These are phyloP conservation scores for Pisolithus thermaeus DNA, from an alignment of 1,284 basidiomycete species.

Conservation along the genomic window DNA sequence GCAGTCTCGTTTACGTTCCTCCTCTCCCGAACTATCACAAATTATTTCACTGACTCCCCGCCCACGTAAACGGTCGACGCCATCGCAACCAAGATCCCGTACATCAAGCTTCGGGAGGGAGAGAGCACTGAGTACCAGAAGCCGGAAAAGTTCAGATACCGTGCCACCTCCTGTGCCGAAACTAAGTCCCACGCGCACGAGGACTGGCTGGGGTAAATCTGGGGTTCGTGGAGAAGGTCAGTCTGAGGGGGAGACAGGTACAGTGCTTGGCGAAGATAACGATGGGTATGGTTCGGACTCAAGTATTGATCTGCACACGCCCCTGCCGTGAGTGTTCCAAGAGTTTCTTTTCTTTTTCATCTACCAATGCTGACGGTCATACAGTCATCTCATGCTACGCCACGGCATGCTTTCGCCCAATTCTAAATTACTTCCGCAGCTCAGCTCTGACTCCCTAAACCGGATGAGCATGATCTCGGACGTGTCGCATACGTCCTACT, in stretches of 20 bases:
- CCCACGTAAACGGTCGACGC: conserved; percentile 17
- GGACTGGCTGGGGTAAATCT: background rate
- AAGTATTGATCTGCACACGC: conserved; percentile 70
- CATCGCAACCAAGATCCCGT: conserved; percentile 19
- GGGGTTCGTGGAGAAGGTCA: background rate
- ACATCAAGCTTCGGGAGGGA: conserved; percentile 12
- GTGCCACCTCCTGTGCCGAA: conserved; percentile 9
- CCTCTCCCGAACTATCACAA: conserved; percentile 27
- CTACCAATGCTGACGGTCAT: background rate
- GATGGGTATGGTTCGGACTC: conserved; percentile 47
- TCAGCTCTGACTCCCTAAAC: conserved; percentile 15
- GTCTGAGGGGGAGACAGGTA: background rate
- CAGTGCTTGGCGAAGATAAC: conserved; percentile 13
- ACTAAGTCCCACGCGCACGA: conserved; percentile 1
- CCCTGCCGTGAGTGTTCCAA: conserved; percentile 58
- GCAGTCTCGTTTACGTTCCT: conserved; percentile 11
- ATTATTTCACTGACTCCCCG: conserved; percentile 28
- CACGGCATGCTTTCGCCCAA: conserved; percentile 70
- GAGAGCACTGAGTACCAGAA: conserved; percentile 12
- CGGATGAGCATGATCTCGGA: conserved; percentile 33
- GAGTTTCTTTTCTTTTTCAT: background rate
- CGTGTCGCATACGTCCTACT: conserved; percentile 18
- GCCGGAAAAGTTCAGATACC: conserved; percentile 6
- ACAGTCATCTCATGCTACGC: conserved; percentile 65
- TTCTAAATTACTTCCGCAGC: conserved; percentile 55